A percentile compares a stretch with the other conserved stretches of the same genome.
Evolutionary conservation across 176 grass and related monocot species (phyloP).

Genomic region (Phyllostachys edulis): DNA sequence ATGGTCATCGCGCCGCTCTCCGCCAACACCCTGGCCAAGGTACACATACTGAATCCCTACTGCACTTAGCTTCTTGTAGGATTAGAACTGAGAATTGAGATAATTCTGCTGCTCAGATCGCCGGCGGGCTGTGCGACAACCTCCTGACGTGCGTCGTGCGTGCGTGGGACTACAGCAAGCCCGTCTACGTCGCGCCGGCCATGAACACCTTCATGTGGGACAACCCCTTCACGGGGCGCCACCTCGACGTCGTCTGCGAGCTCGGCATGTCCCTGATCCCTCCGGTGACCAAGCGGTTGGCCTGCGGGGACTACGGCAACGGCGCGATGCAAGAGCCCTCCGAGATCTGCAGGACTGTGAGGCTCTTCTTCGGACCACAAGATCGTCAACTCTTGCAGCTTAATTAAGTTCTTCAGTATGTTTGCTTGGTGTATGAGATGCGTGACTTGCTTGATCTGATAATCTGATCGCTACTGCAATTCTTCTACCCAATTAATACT

Average conservation of each 20-base stretch:
- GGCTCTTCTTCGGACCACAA: constrained; percentile 40
- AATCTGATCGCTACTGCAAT: not conserved
- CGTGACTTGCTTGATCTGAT: not conserved
- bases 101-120: constrained; percentile 38
- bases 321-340: constrained; percentile 69
- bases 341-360: constrained; percentile 46
- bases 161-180: constrained; percentile 80
- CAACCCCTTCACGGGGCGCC: constrained; percentile 68
- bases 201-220: constrained; percentile 92
- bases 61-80: not conserved
- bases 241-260: constrained; percentile 43
- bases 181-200: constrained; percentile 65
- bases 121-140: constrained; percentile 78
- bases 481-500: not conserved
- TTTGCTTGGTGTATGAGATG: not conserved
- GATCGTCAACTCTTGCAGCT: not conserved
- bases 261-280: constrained; percentile 61
- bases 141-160: constrained; percentile 80
- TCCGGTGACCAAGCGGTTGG: constrained; percentile 61
- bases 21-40: constrained; percentile 82
- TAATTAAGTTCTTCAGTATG: not conserved
- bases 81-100: not conserved
- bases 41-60: not conserved
- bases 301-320: constrained; percentile 68
- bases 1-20: constrained; percentile 77